These are phyloP conservation scores for Inonotus hispidus DNA, from an alignment of 1,284 basidiomycete genomes.

Conservation along the genomic window DNA sequence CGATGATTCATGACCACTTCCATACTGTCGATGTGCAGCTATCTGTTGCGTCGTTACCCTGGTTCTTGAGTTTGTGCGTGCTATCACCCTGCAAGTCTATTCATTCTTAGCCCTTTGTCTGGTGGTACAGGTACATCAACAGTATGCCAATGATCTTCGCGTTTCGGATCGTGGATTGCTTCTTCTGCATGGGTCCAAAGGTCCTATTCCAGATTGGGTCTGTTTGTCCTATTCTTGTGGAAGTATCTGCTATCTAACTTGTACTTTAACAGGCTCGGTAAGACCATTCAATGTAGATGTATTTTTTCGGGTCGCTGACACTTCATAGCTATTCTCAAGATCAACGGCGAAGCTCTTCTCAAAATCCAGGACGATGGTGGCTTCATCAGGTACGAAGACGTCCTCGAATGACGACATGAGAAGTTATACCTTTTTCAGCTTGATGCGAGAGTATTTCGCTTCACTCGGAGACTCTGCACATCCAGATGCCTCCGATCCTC, in stretches of 20 bases:
- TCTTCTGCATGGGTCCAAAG: constrained; percentile 98
- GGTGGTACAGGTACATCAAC: constrained; percentile 76
- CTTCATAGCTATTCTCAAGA: constrained; percentile 92
- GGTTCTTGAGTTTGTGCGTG: constrained; percentile 90
- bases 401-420: background rate
- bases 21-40: constrained; percentile 90
- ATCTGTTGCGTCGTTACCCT: constrained; percentile 94
- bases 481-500: constrained; percentile 83
- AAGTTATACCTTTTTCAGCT: constrained; percentile 36
- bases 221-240: constrained; percentile 29
- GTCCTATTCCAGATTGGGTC: constrained; percentile 97
- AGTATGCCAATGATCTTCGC: constrained; percentile 99
- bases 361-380: constrained; percentile 96
- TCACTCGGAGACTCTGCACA: constrained; percentile 94
- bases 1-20: constrained; percentile 94
- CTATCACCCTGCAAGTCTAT: background rate
- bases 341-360: constrained; percentile 94
- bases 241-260: background rate
- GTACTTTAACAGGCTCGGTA: constrained; percentile 20
- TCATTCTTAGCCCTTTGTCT: background rate
- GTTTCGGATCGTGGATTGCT: constrained; percentile 98
- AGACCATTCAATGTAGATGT: background rate
- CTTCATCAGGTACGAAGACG: constrained; percentile 76
- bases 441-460: constrained; percentile 93
- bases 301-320: background rate